Percentiles rank a stretch among this genome's conserved stretches.
phyloP scores from a whole-genome alignment of 2,329 filamentous ascomycete genomes.

The Ophiostoma australiae region DNA sequence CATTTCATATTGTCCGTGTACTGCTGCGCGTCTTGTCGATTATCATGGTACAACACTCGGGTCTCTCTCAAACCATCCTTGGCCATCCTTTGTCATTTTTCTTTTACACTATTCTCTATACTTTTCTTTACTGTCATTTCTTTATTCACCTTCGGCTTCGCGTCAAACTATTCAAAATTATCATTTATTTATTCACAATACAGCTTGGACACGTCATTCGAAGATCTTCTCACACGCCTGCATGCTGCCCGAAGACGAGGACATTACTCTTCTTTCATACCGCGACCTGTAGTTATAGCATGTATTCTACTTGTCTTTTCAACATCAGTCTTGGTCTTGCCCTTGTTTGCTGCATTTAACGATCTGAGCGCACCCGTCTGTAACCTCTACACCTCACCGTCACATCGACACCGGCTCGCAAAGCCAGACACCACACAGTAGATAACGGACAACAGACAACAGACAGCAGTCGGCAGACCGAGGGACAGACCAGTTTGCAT shows the following conservation, averaged over 20 bases:
- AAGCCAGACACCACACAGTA: not conserved
- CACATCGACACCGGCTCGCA: not conserved
- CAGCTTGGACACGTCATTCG: not conserved
- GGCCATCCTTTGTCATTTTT: not conserved
- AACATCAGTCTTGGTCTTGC: too few species aligned
- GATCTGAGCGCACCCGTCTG: too few species aligned
- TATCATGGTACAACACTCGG: not conserved
- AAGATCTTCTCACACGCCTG: not conserved
- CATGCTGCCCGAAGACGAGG: not conserved
- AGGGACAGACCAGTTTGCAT: not conserved
- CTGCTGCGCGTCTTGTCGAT: not conserved
- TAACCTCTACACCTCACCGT: not conserved
- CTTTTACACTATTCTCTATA: not conserved
- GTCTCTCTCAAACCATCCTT: not conserved
- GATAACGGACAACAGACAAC: not conserved
- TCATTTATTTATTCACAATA: constrained; percentile 10
- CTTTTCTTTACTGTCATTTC: constrained; percentile 1
- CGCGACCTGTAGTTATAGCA: too few species aligned
- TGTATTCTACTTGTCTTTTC: too few species aligned
- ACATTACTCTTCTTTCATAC: too few species aligned
- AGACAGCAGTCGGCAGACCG: not conserved
- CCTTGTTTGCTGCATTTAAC: too few species aligned
- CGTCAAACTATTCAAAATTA: constrained; percentile 7
- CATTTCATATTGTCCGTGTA: not conserved
- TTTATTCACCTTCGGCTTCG: constrained; percentile 1